Base-by-base conservation (phyloP, 345 rosid genomes). In the Draba incana region DNA sequence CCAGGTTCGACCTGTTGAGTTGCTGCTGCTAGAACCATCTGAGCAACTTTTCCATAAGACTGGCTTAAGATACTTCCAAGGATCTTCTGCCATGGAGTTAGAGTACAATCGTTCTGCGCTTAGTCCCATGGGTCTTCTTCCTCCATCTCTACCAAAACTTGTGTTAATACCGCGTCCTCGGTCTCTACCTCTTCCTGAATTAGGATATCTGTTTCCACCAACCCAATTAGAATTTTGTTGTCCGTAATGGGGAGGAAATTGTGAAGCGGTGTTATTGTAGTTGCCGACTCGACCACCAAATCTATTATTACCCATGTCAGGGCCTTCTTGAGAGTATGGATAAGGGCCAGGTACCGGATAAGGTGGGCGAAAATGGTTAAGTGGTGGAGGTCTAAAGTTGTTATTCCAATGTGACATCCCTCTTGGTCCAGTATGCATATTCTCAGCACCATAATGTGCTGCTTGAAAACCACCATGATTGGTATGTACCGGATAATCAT, bases 61-160 rank as follows among this genome's bases (percentile, higher is more conserved):
- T 64, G 96, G 97, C 55, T 80, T 62, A 24, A 92, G 52, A 67
- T 74, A 28, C 75, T 79, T 69, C 97, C 97, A 92, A 16, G 98
- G 98, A 63, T 92, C 88, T 69, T 83, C 87, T 60, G 83, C 64
- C 98, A 92, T 92, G 60, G 97, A 92, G 49, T 73, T 79, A 44
- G 82, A 65, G 51, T 77, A 88, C 69, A 84, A 85, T 38, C 68
- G 23, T 64, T 82, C 81, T 4, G 84, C 89, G 63, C 79, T 79
- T 27, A 10, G 53, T 48, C 60, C 64, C 51, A 68, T 57, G 70
- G 27, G 76, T 62, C 44, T 33, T 69, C 87, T 77, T 71, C 90
- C 82, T 15, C 83, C 84, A 62, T 78, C 61, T 50, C 71, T 52
- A 14, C 87, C 82, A 33, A 66, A 67, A 61, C 75, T 61, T 37